Evolutionary conservation across 768 basidiomycete species (phyloP).

Genomic region (Tricholoma sp.): DNA sequence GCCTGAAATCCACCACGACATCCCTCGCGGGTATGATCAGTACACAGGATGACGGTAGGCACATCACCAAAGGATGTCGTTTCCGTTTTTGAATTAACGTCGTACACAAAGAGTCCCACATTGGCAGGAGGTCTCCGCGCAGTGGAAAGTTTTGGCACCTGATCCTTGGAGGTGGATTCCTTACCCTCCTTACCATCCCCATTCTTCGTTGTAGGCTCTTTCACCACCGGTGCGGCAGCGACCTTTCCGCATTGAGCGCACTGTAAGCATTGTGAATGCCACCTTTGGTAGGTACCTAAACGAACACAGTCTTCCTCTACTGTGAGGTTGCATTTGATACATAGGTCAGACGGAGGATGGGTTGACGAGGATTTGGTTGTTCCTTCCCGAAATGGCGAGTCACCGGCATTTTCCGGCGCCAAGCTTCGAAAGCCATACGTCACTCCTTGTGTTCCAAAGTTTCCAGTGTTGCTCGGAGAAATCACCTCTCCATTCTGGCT

Average conservation of each 20-base stretch:
- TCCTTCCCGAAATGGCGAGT: slow-evolving; percentile 67
- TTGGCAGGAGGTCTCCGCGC: slow-evolving; percentile 76
- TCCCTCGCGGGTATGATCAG: slow-evolving; percentile 63
- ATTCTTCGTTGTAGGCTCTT: slow-evolving; percentile 50
- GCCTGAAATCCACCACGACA: slow-evolving; percentile 80
- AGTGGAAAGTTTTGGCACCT: slow-evolving; percentile 55
- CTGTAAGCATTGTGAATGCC: slow-evolving; percentile 94
- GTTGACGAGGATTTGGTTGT: slow-evolving; percentile 50
- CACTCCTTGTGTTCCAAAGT: slow-evolving; percentile 78
- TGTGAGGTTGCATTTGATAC: slow-evolving; percentile 80
- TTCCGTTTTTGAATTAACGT: slow-evolving; percentile 62
- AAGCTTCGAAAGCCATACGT: slow-evolving; percentile 92
- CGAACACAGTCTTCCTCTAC: slow-evolving; percentile 98
- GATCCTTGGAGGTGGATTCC: slow-evolving; percentile 30
- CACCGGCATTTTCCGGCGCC: slow-evolving; percentile 86
- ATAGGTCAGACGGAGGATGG: slow-evolving; percentile 85
- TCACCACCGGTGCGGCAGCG: slow-evolving; percentile 56
- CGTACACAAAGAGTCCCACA: slow-evolving; percentile 74
- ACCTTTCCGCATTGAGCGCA: slow-evolving; percentile 76
- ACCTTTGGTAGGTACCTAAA: slow-evolving; percentile 91
- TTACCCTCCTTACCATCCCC: slow-evolving; percentile 45
- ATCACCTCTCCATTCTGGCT: slow-evolving; percentile 63
- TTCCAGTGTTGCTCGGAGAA: slow-evolving; percentile 37
- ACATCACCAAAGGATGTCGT: slow-evolving; percentile 67
- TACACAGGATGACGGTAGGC: slow-evolving; percentile 71